phyloP scores from a whole-genome alignment of 305 asterid species.

The Lippia alba region DNA sequence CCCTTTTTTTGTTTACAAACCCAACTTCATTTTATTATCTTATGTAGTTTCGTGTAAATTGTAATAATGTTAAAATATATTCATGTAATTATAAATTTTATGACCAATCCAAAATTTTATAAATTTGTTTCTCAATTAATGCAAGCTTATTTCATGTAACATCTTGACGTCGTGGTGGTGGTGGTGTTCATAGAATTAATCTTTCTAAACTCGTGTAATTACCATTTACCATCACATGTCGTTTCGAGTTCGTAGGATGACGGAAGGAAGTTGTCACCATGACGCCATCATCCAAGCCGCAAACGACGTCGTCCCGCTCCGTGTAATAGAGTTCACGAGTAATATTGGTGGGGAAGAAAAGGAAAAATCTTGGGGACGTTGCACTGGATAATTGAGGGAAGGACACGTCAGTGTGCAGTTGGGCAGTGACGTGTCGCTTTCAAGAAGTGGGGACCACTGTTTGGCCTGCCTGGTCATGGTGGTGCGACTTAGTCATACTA shows the following conservation, averaged over 20 bases:
- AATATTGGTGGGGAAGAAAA: not conserved
- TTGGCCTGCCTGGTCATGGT: not conserved
- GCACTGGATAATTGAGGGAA: slow-evolving; percentile 10
- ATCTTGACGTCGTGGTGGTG: too few relatives aligned
- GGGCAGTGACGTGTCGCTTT: slow-evolving; percentile 52
- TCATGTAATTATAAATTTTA: too few relatives aligned
- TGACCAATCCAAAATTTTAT: too few relatives aligned
- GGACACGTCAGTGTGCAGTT: slow-evolving; percentile 40
- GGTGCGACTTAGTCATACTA: slow-evolving; percentile 44
- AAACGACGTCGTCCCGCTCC: slow-evolving; percentile 33
- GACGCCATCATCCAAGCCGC: slow-evolving; percentile 13
- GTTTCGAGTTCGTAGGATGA: slow-evolving; percentile 11
- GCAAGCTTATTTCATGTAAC: too few relatives aligned
- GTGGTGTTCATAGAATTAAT: too few relatives aligned
- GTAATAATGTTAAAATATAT: too few relatives aligned
- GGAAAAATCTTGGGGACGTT: not conserved
- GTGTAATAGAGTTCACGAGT: slow-evolving; percentile 29
- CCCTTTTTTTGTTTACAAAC: too few relatives aligned
- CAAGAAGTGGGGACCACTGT: slow-evolving; percentile 33
- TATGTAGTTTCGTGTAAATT: too few relatives aligned
- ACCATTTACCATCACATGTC: too few relatives aligned
- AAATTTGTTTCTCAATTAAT: too few relatives aligned
- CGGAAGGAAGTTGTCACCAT: slow-evolving; percentile 24
- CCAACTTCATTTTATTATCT: too few relatives aligned
- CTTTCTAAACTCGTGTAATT: too few relatives aligned